Percentiles rank a stretch among this genome's conserved stretches.
These are phyloP conservation scores for Gaeumannomyces tritici DNA, from an alignment of 2,329 filamentous ascomycete genomes.

Conservation along the genomic window DNA sequence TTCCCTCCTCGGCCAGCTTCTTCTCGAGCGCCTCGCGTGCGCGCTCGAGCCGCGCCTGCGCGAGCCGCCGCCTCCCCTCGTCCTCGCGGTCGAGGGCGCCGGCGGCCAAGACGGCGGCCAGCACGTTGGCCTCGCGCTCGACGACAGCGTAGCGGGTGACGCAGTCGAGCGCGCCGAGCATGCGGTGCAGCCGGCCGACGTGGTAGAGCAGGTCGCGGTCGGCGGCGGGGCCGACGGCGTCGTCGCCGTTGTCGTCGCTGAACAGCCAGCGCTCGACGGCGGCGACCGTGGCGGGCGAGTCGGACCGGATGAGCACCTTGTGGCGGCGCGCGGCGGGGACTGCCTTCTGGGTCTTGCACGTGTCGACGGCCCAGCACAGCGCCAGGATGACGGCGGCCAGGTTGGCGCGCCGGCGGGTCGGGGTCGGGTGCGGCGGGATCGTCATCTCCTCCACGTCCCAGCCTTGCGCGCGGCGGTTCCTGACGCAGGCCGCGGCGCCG, in stretches of 20 bases:
- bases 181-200: not conserved
- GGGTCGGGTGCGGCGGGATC: no score
- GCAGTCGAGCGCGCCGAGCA: not conserved
- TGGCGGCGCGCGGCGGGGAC: no score
- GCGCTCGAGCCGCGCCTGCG: no score
- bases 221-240: no score
- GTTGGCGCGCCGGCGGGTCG: not conserved
- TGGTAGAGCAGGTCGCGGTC: not conserved
- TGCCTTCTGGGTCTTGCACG: not conserved
- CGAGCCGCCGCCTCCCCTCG: no score
- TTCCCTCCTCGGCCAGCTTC: no score
- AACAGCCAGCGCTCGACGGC: not conserved
- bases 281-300: not conserved
- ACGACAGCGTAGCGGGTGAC: not conserved
- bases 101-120: not conserved
- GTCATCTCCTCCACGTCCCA: not conserved
- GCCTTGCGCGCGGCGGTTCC: not conserved
- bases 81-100: no score
- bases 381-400: not conserved
- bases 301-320: not conserved
- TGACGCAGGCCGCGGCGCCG: not conserved
- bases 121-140: not conserved
- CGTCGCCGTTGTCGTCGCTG: no score
- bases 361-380: not conserved
- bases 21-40: no score